phyloP scores from a whole-genome alignment of 208 protist species.

The Entamoeba invadens region DNA sequence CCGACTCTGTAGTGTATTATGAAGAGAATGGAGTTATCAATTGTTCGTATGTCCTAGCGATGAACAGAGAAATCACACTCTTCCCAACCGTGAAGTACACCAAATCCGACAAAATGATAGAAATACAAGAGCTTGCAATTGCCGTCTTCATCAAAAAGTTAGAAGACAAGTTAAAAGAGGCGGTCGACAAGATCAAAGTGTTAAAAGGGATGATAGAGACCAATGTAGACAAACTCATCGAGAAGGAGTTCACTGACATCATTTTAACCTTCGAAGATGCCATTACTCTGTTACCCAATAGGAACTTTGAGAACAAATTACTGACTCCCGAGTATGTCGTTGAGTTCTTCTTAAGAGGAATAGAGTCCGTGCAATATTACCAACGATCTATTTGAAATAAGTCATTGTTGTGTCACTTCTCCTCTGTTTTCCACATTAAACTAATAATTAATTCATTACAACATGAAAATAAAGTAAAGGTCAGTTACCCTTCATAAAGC shows the following conservation, averaged over 20 bases:
- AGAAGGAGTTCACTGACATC: background rate
- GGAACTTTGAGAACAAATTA: background rate
- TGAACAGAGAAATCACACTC: background rate
- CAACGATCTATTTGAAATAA: background rate
- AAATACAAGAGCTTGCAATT: background rate
- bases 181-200: background rate
- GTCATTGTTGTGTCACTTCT: background rate
- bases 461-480: too few relatives aligned
- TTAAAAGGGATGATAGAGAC: background rate
- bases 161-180: background rate
- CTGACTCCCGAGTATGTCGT: background rate
- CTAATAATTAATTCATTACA: too few relatives aligned
- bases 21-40: background rate
- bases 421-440: too few relatives aligned
- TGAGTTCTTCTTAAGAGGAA: background rate
- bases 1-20: background rate
- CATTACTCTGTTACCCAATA: background rate
- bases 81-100: background rate
- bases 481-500: slow-evolving; percentile 43
- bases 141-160: background rate
- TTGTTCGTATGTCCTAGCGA: background rate
- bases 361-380: background rate
- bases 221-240: background rate
- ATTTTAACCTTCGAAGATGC: background rate
- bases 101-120: background rate